Base-by-base conservation (phyloP, 257 asterid genomes). In the Paulownia fortunei region DNA sequence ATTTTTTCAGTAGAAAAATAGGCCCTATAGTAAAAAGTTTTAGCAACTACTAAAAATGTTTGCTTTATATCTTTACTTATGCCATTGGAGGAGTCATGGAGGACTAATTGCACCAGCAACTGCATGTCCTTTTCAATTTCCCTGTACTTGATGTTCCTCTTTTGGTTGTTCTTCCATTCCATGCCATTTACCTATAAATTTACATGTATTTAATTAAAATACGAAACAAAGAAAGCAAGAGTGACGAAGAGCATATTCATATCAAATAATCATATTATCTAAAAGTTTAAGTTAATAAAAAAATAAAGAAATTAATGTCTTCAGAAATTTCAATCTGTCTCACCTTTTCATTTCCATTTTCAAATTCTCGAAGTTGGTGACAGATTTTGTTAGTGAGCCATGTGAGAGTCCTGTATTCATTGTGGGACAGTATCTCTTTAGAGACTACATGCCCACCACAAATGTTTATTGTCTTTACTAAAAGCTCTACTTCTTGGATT, bases 11-110 rank as follows among this genome's bases (percentile, higher is more conserved):
- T 24, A 44, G 69, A 8, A 54, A 74, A 83, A 73, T 76, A 69
- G 6, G 87, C 81, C 41, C 16, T 69, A 36, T 86, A 79, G 30
- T 78, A 83, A 58, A 60, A 83, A 0, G 86, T 73, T 78, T 79
- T 86, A 16, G 87, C 81, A 24, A 83, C 79, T n/a, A 27, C 34
- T 15, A 86, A 76, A 81, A 86, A 86, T 63, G 80, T 78, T 68
- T 83, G 84, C 81, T 79, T 86, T 34, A 69, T 69, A 19, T 82
- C 81, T 39, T 16, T 70, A 51, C 32, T 58, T 7, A 83, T 32
- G 56, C 71, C 80, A 13, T 30, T 52, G 26, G 52, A 37, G 8
- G 80, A 68, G 12, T 61, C 59, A 34, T 49, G 49, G 8, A 82
- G 61, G 12, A 85, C 89, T 12, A 80, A 23, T 51, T 80, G 77